Conservation (phyloP, 805 yeast genomes). For the Citeromyces nyonsensis region DNA sequence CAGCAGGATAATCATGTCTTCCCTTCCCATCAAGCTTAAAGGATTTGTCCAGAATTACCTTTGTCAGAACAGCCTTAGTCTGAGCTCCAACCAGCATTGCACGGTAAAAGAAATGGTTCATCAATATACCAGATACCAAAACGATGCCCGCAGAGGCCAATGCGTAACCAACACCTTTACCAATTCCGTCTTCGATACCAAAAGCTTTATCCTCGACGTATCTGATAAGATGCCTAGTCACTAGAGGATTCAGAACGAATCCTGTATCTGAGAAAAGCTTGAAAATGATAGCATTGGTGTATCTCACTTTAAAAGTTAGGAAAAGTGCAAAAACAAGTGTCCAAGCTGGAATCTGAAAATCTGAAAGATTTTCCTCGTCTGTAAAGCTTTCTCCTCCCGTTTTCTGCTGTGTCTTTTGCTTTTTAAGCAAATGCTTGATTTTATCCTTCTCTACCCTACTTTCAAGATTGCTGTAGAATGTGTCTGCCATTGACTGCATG, state of each 20-base stretch:
- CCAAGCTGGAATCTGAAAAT: constrained; percentile 27
- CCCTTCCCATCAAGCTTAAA: constrained; percentile 43
- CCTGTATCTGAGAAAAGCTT: constrained; percentile 30
- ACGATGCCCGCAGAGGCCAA: constrained; percentile 52
- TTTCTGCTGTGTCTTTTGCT: constrained; percentile 10
- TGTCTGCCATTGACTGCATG: constrained; percentile 20
- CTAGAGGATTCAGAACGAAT: constrained; percentile 46
- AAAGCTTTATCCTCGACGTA: constrained; percentile 39
- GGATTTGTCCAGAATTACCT: constrained; percentile 55
- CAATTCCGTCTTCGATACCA: constrained; percentile 23
- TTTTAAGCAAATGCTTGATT: too few species aligned
- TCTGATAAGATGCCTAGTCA: constrained; percentile 47
- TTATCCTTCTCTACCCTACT: constrained; percentile 8
- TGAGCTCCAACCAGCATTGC: constrained; percentile 55
- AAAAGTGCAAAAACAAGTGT: constrained; percentile 26
- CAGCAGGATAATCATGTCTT: constrained; percentile 43
- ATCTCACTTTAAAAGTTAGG: constrained; percentile 30
- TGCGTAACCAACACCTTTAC: constrained; percentile 63
- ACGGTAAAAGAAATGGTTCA: constrained; percentile 51
- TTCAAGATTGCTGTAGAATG: constrained; percentile 19
- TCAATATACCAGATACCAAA: constrained; percentile 24
- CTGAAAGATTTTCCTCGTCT: constrained; percentile 20
- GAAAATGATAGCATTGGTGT: constrained; percentile 20
- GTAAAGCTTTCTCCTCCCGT: constrained; percentile 10
- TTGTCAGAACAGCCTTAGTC: constrained; percentile 54